phyloP scores from a whole-genome alignment of 140 eudicot genomes.

The Cichorium intybus region DNA sequence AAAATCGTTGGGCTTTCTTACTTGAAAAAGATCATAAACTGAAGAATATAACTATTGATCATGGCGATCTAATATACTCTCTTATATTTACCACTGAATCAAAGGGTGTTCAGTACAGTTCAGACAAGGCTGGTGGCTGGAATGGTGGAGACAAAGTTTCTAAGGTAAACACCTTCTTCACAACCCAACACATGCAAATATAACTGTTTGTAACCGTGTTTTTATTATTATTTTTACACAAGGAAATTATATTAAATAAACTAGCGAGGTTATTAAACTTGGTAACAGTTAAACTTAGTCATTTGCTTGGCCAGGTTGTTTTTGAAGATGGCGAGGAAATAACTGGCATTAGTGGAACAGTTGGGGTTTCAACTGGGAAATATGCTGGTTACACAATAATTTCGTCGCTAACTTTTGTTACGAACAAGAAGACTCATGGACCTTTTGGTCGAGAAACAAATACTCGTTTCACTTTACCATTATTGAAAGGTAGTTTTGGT shows the following conservation, averaged over 20 bases:
- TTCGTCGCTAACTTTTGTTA: background rate
- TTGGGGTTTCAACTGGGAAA: background rate
- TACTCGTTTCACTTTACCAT: background rate
- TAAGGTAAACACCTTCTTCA: conserved; percentile 3
- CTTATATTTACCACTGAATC: conserved; percentile 4
- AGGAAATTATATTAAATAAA: too few species aligned
- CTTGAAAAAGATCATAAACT: conserved; percentile 2
- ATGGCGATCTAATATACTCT: background rate
- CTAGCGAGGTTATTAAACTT: too few species aligned
- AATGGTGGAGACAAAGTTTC: background rate
- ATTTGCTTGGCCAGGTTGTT: background rate
- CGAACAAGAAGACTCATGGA: background rate
- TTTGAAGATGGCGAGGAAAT: background rate
- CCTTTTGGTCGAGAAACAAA: conserved; percentile 2
- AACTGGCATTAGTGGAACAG: background rate
- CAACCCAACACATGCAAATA: background rate
- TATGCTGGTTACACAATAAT: background rate
- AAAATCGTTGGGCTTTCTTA: background rate
- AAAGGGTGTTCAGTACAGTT: background rate
- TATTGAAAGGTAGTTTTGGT: background rate
- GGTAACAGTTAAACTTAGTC: too few species aligned
- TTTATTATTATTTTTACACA: background rate
- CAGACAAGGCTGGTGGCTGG: background rate
- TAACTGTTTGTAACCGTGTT: background rate
- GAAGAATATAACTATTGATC: background rate